Evolutionary conservation across 441 rosid genomes (phyloP).

Genomic region (Capsella rubella): DNA sequence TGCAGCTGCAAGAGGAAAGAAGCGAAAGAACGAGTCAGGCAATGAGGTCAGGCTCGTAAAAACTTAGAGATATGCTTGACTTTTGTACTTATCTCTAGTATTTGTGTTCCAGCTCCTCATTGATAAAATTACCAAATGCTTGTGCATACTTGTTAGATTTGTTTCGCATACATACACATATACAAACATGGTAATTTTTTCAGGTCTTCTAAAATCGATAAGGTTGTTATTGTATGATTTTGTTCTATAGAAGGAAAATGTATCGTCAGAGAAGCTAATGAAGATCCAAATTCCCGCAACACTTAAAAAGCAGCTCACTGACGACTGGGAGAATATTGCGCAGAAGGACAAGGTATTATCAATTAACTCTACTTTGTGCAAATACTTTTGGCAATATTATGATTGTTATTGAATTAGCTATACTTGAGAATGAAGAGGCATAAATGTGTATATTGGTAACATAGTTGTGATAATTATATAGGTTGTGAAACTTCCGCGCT

Average conservation of each 20-base stretch:
- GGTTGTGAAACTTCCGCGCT: slow-evolving; percentile 95
- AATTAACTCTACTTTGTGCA: neutral
- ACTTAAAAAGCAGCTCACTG: slow-evolving; percentile 85
- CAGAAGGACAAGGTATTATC: slow-evolving; percentile 83
- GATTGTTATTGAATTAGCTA: neutral
- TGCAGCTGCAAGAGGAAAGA: slow-evolving; percentile 85
- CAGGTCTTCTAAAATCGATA: slow-evolving; percentile 15
- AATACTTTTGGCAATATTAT: neutral
- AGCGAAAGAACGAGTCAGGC: slow-evolving; percentile 82
- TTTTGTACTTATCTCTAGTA: slow-evolving; percentile 6
- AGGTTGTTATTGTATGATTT: slow-evolving; percentile 33
- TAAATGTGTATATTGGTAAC: neutral
- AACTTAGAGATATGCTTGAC: slow-evolving; percentile 17
- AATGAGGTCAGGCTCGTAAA: slow-evolving; percentile 69
- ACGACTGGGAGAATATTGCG: slow-evolving; percentile 83
- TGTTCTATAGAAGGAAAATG: slow-evolving; percentile 68
- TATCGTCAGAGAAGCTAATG: slow-evolving; percentile 67
- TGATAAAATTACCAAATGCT: slow-evolving; percentile 7
- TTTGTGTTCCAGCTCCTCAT: slow-evolving; percentile 1
- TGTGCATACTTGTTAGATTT: slow-evolving; percentile 11
- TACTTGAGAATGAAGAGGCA: slow-evolving; percentile 11
- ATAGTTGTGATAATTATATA: slow-evolving; percentile 46
- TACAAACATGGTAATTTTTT: neutral
- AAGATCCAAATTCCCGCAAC: slow-evolving; percentile 90
- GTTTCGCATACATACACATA: neutral